A percentile compares a stretch with the other conserved stretches of the same genome.
phyloP scores from a whole-genome alignment of 768 basidiomycete species.

The Suillus lakei region DNA sequence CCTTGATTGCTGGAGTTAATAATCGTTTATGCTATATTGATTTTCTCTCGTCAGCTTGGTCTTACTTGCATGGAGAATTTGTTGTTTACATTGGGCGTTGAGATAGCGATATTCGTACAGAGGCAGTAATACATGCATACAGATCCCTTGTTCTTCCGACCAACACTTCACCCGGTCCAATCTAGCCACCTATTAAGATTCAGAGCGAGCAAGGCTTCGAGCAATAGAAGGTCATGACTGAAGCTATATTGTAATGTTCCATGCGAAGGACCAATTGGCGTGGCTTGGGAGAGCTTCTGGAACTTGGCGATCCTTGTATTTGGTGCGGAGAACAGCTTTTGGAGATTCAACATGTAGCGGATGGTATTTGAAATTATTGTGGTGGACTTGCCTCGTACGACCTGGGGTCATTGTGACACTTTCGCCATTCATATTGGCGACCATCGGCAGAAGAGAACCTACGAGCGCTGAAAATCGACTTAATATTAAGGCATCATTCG shows the following conservation, averaged over 20 bases:
- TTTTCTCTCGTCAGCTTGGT: conserved; percentile 18
- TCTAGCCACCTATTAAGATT: conserved; percentile 81
- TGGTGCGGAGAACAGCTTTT: conserved; percentile 43
- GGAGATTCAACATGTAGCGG: conserved; percentile 4
- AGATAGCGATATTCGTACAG: conserved; percentile 38
- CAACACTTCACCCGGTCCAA: conserved; percentile 34
- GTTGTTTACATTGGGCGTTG: conserved; percentile 5
- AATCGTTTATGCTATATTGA: conserved; percentile 26
- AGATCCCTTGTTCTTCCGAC: conserved; percentile 17
- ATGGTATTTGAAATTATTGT: background rate
- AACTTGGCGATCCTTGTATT: conserved; percentile 61
- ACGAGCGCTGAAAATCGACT: conserved; percentile 52
- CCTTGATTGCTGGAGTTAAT: conserved; percentile 27
- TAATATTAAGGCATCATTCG: conserved; percentile 17
- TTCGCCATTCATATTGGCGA: conserved; percentile 69
- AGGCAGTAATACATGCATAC: conserved; percentile 37
- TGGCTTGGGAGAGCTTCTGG: conserved; percentile 54
- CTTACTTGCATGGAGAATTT: conserved; percentile 13
- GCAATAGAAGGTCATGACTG: conserved; percentile 59
- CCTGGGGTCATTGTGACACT: conserved; percentile 46
- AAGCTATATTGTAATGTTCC: conserved; percentile 70
- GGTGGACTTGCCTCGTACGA: conserved; percentile 63
- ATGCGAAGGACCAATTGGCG: conserved; percentile 66
- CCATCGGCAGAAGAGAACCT: conserved; percentile 62
- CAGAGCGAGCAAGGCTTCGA: conserved; percentile 67